Base-by-base conservation (phyloP, 768 basidiomycete genomes). In the Podaxis mareebaensis region DNA sequence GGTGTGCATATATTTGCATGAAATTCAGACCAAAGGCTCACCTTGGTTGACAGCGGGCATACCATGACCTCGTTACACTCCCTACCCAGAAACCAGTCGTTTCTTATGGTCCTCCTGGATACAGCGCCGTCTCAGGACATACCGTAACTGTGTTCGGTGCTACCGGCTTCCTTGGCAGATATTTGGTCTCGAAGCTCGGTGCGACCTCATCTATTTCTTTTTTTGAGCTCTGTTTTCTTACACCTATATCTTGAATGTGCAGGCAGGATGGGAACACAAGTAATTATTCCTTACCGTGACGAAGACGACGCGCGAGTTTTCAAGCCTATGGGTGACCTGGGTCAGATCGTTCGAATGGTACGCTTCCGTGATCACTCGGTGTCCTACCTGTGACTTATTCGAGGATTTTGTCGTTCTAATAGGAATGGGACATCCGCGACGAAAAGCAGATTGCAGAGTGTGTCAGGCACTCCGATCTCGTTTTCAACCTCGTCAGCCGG, bases 381-480 rank as follows among this genome's bases (percentile, higher is more conserved):
- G 63, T 57, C 38, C 24, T 30, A 30, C 42, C 28, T 22, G 58
- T 65, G 59, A 65, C 68, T 60, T 69, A 59, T 42, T 63, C 28
- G 26, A n/a, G 22, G 55, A 22, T 15, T 67, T 55, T 38, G 48
- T 48, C 54, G 39, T 48, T 30, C 15, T 26, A 51, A 33, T 66
- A 98, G 96, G 96, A 98, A 85, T 98, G 95, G 94, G 95, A 98
- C 72, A 82, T 96, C 53, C 85, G 94, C 62, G 90, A 93, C 72
- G 91, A 94, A 70, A 83, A 87, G 56, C 94, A 96, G 72, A 97
- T 96, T 68, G 92, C 87, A 42, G 96, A 98, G 73, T 97, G 95
- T 75, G 74, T 99, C 64, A 83, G 93, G 67, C 95, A 97, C 76
- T 98, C 96, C 20, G 94, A 99, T 73, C 91, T 90, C 4, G 97